Percentiles rank a stretch among this genome's conserved stretches.
These are phyloP conservation scores for Nephromyces sp. DNA, from an alignment of 169 alveolate species.

Conservation along the genomic window DNA sequence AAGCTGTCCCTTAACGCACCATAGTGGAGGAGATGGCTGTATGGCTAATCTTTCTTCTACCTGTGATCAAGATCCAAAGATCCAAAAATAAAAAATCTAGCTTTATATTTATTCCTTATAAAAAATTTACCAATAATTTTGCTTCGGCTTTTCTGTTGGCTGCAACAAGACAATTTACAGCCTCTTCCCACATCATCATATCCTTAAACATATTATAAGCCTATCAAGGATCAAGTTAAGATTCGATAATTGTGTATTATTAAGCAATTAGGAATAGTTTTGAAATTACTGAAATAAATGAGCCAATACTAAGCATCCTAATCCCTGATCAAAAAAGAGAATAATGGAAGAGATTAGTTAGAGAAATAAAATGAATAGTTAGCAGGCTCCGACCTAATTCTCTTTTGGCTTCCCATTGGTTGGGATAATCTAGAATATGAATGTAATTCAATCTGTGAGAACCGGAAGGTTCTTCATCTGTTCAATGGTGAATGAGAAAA, in stretches of 20 bases:
- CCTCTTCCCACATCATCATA: slow-evolving; percentile 75
- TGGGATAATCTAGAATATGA: slow-evolving; percentile 17
- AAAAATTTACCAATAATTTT: slow-evolving; percentile 10
- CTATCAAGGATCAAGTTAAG: slow-evolving; percentile 6
- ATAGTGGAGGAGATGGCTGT: slow-evolving; percentile 68
- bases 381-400: slow-evolving; percentile 22
- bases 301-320: background rate
- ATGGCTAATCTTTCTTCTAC: slow-evolving; percentile 53
- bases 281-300: background rate
- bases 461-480: slow-evolving; percentile 27
- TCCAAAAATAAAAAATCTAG: background rate
- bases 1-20: slow-evolving; percentile 75
- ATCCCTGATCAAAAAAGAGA: background rate
- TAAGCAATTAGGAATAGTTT: background rate
- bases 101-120: background rate
- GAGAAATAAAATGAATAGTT: too few relatives aligned
- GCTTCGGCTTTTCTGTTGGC: slow-evolving; percentile 61
- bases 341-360: too few relatives aligned
- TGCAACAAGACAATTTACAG: slow-evolving; percentile 68
- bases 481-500: background rate
- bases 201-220: slow-evolving; percentile 76
- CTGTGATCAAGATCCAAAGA: background rate
- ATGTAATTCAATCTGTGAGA: slow-evolving; percentile 17
- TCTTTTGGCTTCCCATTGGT: slow-evolving; percentile 34
- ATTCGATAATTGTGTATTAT: background rate